These are phyloP conservation scores for Entophlyctis helioformis DNA, from an alignment of 192 early-diverging fungal genomes.

Conservation along the genomic window DNA sequence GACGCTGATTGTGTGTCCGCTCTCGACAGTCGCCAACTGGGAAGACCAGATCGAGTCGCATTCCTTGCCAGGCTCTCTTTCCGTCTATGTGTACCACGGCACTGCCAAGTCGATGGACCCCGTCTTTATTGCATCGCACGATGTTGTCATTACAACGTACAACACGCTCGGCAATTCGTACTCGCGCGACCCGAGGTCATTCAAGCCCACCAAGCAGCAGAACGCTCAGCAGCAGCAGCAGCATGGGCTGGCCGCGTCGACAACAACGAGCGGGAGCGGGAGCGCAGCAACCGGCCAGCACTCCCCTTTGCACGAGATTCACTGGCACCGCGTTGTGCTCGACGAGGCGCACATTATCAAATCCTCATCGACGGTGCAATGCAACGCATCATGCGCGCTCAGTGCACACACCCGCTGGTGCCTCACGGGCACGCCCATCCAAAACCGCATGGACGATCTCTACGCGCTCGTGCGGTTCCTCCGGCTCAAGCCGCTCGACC, in stretches of 20 bases:
- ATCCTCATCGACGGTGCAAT: constrained; percentile 56
- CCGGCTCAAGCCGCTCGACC: constrained; percentile 45
- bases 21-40: constrained; percentile 63
- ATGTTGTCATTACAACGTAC: constrained; percentile 66
- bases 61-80: constrained; percentile 17
- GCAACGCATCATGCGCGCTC: constrained; percentile 75
- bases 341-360: constrained; percentile 96
- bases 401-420: constrained; percentile 75
- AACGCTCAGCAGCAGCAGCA: background rate
- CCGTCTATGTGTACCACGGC: constrained; percentile 54
- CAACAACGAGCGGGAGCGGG: too few species aligned
- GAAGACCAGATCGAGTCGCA: constrained; percentile 53
- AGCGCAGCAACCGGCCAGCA: too few species aligned
- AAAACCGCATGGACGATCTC: constrained; percentile 87
- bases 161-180: constrained; percentile 49
- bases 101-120: constrained; percentile 27
- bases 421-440: constrained; percentile 86
- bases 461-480: constrained; percentile 79
- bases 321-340: constrained; percentile 80
- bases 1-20: constrained; percentile 61
- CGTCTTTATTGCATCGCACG: constrained; percentile 29
- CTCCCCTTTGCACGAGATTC: constrained; percentile 44
- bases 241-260: too few species aligned
- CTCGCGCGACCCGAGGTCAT: constrained; percentile 4
- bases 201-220: constrained; percentile 9